Conservation (phyloP, 2,329 filamentous ascomycete species). For the Sporothrix humicola region DNA sequence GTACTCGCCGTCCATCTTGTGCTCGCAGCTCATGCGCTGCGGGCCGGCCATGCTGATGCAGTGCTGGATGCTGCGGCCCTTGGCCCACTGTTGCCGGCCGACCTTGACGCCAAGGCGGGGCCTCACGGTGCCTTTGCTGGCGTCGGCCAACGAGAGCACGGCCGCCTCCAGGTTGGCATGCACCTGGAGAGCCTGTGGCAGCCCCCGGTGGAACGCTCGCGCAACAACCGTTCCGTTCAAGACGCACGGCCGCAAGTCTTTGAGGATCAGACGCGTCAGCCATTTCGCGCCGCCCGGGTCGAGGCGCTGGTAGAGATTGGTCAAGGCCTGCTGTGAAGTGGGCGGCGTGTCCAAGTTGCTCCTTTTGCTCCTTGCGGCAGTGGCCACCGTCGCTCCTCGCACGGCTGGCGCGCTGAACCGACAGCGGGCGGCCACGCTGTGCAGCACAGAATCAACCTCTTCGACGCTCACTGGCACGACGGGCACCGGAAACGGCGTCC, state of each 20-base stretch:
- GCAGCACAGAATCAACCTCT: constrained; percentile 71
- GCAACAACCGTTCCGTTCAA: constrained; percentile 64
- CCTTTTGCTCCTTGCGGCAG: background rate
- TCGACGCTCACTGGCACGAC: constrained; percentile 64
- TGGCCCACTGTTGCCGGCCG: constrained; percentile 67
- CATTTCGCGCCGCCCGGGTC: constrained; percentile 79
- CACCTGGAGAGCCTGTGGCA: constrained; percentile 73
- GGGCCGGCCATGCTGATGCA: constrained; percentile 67
- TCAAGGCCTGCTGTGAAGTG: constrained; percentile 51
- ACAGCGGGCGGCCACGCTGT: constrained; percentile 69
- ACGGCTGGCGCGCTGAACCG: constrained; percentile 73
- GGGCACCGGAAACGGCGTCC: constrained; percentile 56
- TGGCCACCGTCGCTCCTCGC: constrained; percentile 44
- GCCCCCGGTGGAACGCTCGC: constrained; percentile 67
- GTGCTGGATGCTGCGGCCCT: constrained; percentile 74
- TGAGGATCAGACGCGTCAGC: constrained; percentile 80
- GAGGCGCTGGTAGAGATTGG: constrained; percentile 63
- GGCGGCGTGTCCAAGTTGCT: background rate
- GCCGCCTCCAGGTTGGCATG: constrained; percentile 71
- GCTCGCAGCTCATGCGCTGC: constrained; percentile 72
- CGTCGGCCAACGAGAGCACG: constrained; percentile 28
- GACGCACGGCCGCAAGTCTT: constrained; percentile 71
- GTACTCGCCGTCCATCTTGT: constrained; percentile 88
- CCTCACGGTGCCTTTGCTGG: constrained; percentile 46
- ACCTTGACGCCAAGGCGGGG: constrained; percentile 67